A percentile compares a stretch with the other conserved stretches of the same genome.
These are phyloP conservation scores for Chytriomyces confervae DNA, from an alignment of 192 early-diverging fungal genomes.

Conservation along the genomic window DNA sequence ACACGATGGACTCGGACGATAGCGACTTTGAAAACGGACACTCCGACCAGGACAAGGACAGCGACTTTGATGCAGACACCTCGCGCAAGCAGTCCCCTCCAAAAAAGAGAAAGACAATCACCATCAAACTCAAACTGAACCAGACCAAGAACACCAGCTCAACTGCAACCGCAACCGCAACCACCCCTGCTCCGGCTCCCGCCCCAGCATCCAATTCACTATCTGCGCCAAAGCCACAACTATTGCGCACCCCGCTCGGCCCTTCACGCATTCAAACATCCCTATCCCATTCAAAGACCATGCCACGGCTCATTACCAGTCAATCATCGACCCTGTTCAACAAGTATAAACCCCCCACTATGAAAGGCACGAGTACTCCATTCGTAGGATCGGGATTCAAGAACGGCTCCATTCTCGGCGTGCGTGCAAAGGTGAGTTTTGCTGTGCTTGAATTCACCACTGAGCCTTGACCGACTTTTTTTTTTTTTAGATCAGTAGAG, in stretches of 20 bases:
- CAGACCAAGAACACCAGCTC: neutral
- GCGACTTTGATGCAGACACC: neutral
- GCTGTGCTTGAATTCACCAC: no score
- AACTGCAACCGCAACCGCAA: neutral
- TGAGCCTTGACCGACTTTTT: no score
- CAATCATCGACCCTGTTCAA: neutral
- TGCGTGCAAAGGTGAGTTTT: slow-evolving; percentile 4
- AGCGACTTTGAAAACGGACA: slow-evolving; percentile 6
- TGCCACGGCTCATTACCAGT: neutral
- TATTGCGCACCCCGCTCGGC: slow-evolving; percentile 1
- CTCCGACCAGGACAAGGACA: neutral
- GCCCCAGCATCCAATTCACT: neutral
- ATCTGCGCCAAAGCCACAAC: slow-evolving; percentile 1
- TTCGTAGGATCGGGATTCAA: slow-evolving; percentile 35
- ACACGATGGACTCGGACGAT: neutral
- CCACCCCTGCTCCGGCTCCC: neutral
- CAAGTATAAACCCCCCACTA: slow-evolving; percentile 24
- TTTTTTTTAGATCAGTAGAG: slow-evolving; percentile 51
- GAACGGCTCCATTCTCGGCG: slow-evolving; percentile 34
- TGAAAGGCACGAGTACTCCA: slow-evolving; percentile 11
- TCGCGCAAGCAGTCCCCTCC: neutral
- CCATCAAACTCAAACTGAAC: neutral
- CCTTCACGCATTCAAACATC: neutral
- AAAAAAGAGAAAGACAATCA: neutral
- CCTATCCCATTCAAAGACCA: no score